Percentiles rank a stretch among this genome's conserved stretches.
Evolutionary conservation across 139 green algal species (phyloP).

Genomic region (Picochlorum sp.): DNA sequence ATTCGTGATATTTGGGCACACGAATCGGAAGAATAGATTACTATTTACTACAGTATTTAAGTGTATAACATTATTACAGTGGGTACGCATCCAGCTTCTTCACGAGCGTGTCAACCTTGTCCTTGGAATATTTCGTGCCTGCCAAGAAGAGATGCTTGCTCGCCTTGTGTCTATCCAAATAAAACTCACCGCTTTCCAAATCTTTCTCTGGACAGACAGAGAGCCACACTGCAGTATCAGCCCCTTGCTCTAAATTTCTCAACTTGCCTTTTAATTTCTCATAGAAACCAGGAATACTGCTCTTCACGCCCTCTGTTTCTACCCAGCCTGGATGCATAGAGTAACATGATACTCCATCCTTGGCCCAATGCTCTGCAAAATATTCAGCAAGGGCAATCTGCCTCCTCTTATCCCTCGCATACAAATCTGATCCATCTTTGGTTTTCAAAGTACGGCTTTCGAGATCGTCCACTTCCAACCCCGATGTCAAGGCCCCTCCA

Average conservation of each 20-base stretch:
- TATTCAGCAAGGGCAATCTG: constrained; percentile 44
- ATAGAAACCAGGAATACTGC: constrained; percentile 53
- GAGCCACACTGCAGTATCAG: constrained; percentile 57
- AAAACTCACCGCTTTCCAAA: constrained; percentile 52
- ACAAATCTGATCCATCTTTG: constrained; percentile 23
- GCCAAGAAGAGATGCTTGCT: constrained; percentile 43
- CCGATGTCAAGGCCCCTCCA: constrained; percentile 49
- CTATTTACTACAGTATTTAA: background rate
- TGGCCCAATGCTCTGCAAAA: constrained; percentile 30
- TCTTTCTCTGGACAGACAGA: constrained; percentile 33
- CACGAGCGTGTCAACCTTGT: constrained; percentile 33
- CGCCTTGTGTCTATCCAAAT: constrained; percentile 46
- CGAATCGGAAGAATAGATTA: background rate
- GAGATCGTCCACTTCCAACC: constrained; percentile 42
- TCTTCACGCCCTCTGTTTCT: constrained; percentile 51
- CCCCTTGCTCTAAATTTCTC: constrained; percentile 36
- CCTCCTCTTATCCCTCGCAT: constrained; percentile 54
- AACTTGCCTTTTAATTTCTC: constrained; percentile 38
- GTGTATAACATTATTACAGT: background rate
- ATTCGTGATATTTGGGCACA: no score
- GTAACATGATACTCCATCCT: background rate
- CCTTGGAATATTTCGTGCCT: constrained; percentile 36
- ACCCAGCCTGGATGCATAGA: constrained; percentile 43
- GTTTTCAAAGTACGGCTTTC: constrained; percentile 11
- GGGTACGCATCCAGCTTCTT: background rate